These are phyloP conservation scores for Malbranchea zuffiana DNA, from an alignment of 2,329 filamentous ascomycete species.

Conservation along the genomic window DNA sequence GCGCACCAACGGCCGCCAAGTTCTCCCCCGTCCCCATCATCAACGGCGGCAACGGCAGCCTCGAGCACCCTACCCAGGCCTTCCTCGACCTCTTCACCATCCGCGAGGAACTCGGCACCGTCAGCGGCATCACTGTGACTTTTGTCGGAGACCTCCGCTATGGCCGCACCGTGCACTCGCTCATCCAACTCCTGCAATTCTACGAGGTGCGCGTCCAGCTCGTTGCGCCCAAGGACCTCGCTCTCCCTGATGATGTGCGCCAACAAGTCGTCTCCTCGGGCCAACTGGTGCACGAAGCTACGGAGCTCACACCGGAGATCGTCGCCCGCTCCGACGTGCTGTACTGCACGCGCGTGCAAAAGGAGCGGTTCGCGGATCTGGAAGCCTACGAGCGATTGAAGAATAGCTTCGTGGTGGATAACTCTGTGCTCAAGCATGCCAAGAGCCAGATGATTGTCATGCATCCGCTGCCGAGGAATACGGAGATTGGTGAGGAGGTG, in stretches of 20 bases:
- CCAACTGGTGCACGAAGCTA: constrained; percentile 65
- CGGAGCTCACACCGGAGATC: constrained; percentile 74
- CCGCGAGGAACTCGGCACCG: constrained; percentile 89
- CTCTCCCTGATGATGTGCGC: constrained; percentile 64
- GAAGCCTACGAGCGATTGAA: constrained; percentile 78
- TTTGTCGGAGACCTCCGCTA: constrained; percentile 90
- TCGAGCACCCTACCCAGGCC: constrained; percentile 94
- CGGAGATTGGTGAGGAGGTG: constrained; percentile 88
- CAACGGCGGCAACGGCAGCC: constrained; percentile 91
- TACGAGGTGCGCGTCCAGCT: constrained; percentile 93
- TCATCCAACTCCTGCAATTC: constrained; percentile 86
- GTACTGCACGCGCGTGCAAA: constrained; percentile 94
- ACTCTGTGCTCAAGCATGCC: constrained; percentile 76
- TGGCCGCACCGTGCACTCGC: constrained; percentile 87
- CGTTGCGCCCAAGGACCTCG: constrained; percentile 68
- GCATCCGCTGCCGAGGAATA: constrained; percentile 88
- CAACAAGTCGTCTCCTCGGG: constrained; percentile 61
- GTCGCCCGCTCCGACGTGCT: constrained; percentile 78
- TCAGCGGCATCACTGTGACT: constrained; percentile 89
- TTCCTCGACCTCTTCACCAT: constrained; percentile 98
- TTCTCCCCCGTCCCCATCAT: constrained; percentile 86
- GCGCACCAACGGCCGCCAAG: constrained; percentile 71
- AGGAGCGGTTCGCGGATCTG: constrained; percentile 79
- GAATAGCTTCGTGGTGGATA: constrained; percentile 81
- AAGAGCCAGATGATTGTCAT: constrained; percentile 91